Conservation (phyloP, 2,329 filamentous ascomycete species). For the Verticillium klebahnii region DNA sequence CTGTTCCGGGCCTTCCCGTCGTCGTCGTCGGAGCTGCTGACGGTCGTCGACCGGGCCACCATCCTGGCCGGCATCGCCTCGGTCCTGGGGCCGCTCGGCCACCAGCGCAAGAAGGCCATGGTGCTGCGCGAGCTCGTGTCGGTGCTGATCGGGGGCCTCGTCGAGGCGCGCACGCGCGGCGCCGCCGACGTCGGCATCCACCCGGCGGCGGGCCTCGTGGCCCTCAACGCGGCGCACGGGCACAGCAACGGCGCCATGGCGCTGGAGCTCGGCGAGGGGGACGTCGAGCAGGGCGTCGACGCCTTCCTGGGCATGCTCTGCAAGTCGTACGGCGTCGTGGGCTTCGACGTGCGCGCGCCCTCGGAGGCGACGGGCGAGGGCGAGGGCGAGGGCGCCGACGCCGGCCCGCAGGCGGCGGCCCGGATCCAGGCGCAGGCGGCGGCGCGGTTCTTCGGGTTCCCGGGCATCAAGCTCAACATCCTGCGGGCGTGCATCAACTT, state of each 20-base stretch:
- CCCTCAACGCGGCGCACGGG: conserved; percentile 54
- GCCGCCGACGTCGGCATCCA: conserved; percentile 96
- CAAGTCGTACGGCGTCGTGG: conserved; percentile 60
- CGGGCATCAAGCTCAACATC: conserved; percentile 78
- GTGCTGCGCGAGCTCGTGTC: conserved; percentile 81
- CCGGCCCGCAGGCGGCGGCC: conserved; percentile 46
- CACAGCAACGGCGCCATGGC: conserved; percentile 46
- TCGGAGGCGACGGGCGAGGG: conserved; percentile 12
- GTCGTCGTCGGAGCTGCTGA: conserved; percentile 60
- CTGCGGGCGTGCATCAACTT: conserved; percentile 88
- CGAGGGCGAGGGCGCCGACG: conserved; percentile 28
- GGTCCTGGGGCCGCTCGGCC: conserved; percentile 74
- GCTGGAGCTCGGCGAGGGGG: conserved; percentile 59
- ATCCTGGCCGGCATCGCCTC: conserved; percentile 82
- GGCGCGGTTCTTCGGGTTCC: conserved; percentile 68
- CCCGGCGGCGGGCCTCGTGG: conserved; percentile 80
- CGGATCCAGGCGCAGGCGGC: conserved; percentile 57
- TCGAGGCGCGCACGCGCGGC: conserved; percentile 86
- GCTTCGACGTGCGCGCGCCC: conserved; percentile 31
- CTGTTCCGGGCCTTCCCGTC: conserved; percentile 69
- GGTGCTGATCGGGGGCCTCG: conserved; percentile 75
- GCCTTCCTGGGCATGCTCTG: conserved; percentile 57
- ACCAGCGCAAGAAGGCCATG: conserved; percentile 87
- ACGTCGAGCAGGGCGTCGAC: conserved; percentile 63
- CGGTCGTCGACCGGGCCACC: conserved; percentile 69